Evolutionary conservation across 2,329 filamentous ascomycete species (phyloP), one percentile per base, ranked within the genome.

Genomic region (Stromatinia cepivora): DNA sequence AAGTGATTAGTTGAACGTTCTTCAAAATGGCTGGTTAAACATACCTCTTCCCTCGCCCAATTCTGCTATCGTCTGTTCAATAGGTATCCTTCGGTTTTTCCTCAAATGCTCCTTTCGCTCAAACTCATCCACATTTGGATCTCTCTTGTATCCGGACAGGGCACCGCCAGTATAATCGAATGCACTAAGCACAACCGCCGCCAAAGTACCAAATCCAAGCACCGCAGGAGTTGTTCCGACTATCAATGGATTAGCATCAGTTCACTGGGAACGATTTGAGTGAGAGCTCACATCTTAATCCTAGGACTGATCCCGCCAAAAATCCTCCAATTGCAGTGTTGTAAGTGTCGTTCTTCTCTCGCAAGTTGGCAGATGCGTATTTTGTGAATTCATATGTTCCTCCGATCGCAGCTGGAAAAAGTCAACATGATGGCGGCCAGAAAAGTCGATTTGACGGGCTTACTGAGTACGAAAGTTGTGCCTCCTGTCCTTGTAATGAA

Each of bases 401-500:
- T 77, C 90, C 90, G 81, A 89, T 87, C 39, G 86, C 88, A 76
- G 87, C 90, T 92, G 74, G 62, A 66, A 25, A 31, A 62, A 10
- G 59, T 76, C 52, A 76, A 70, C 53, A 64, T 31, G 15, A 50
- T 57, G 3, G 15, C 39, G 15, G 13, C 22, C 20, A 50, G 15
- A 46, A 72, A 9, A 20, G 4, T 42, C n/a, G 28, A 52, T 48
- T 15, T 42, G 57, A 34, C 28, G 36, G 70, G 46, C 70, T 39
- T 70, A 91, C 89, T 86, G 77, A 88, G 88, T 71, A 86, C 79
- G 71, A 83, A 90, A 78, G 94, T 91, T 63, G 90, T 90, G 77
- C 89, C 84, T 74, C 93, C 94, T 69, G 89, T 90, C 77, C 88
- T 88, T 59, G 92, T 92, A 79, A 98, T 89, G 77, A 97, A 86